Percentiles rank a stretch among this genome's conserved stretches.
These are phyloP conservation scores for Coriolopsis trogii DNA, from an alignment of 1,284 basidiomycete genomes.

Conservation along the genomic window DNA sequence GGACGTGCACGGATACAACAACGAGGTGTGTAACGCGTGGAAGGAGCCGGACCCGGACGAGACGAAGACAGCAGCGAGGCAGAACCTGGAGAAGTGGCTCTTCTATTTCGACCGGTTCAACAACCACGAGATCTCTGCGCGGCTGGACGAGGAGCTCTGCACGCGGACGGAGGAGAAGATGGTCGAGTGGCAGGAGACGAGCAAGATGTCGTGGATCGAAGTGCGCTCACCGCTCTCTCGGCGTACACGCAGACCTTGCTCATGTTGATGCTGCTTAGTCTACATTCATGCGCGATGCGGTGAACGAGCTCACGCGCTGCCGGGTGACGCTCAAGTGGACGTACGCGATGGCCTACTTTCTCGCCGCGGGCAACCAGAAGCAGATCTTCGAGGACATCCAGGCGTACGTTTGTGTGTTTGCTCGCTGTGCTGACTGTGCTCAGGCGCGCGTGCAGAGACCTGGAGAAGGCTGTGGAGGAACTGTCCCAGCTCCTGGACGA, in stretches of 20 bases:
- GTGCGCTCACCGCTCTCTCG: constrained; percentile 36
- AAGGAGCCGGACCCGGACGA: constrained; percentile 60
- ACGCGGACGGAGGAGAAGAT: constrained; percentile 68
- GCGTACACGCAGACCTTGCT: not conserved
- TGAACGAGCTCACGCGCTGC: constrained; percentile 56
- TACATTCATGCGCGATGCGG: constrained; percentile 68
- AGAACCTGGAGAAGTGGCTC: constrained; percentile 65
- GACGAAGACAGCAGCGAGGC: constrained; percentile 53
- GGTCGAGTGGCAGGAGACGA: constrained; percentile 64
- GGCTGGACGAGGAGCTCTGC: constrained; percentile 63
- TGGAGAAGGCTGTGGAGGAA: constrained; percentile 69
- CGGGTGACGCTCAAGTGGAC: constrained; percentile 72
- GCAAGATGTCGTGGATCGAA: constrained; percentile 69
- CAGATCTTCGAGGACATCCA: constrained; percentile 74
- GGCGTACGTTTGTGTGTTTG: constrained; percentile 31
- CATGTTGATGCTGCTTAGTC: constrained; percentile 27
- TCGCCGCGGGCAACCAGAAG: constrained; percentile 64
- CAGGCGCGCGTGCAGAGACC: constrained; percentile 41
- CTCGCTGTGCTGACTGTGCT: not conserved
- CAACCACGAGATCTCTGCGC: constrained; percentile 70
- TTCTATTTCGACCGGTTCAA: constrained; percentile 69
- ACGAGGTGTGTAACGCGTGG: constrained; percentile 66
- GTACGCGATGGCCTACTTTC: constrained; percentile 72
- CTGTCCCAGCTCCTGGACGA: constrained; percentile 64
- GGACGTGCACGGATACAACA: constrained; percentile 64